Evolutionary conservation across 2,329 filamentous ascomycete genomes (phyloP), one percentile per base, ranked within the genome.

Genomic region (Aspergillus versicolor): DNA sequence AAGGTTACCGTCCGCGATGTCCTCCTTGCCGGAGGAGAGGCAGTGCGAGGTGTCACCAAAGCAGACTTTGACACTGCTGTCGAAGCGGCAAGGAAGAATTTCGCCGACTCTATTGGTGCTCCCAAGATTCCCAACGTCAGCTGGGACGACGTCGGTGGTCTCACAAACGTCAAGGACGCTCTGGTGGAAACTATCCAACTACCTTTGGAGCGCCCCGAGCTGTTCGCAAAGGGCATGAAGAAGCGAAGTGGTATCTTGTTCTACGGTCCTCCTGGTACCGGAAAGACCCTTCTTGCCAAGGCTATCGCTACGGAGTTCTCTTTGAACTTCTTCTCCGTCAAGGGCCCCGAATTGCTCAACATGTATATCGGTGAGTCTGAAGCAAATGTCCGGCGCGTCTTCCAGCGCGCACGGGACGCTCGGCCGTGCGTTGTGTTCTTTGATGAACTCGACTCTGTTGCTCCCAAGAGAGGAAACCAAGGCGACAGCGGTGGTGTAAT

Each of bases 361-460:
- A 99, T 99, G 94, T 99, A 94, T 90, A 97, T 99, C 74, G 94
- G 94, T 88, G 94, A 99, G 81, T 99, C 94, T 54, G 95, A 99
- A 81, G 96, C 91, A 83, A 99, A 99, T 78, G 97, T 99, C 63
- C 90, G 94, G 71, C 93, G 97, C 74, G 97, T 99, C 66, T 99
- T 99, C 77, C 94, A 99, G 85, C 97, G 97, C 83, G 94, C 94
- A 62, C 91, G 94, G 68, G 94, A 94, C 63, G 94, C 95, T 58
- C 93, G 94, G 64, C 94, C 94, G 75, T 99, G 95, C 70, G 91
- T 99, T 58, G 95, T 99, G 67, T 99, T 99, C 87, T 86, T 99
- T 61, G 94, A 99, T 69, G 94, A 99, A 81, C 79, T 99, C 77
- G 94, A 99, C 72, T 99, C 91, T 21, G 93, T 97, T 2, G 93